Percentiles rank a stretch among this genome's conserved stretches.
Evolutionary conservation across 208 protist species (phyloP).

Genomic region (Trypanosoma scelopori): DNA sequence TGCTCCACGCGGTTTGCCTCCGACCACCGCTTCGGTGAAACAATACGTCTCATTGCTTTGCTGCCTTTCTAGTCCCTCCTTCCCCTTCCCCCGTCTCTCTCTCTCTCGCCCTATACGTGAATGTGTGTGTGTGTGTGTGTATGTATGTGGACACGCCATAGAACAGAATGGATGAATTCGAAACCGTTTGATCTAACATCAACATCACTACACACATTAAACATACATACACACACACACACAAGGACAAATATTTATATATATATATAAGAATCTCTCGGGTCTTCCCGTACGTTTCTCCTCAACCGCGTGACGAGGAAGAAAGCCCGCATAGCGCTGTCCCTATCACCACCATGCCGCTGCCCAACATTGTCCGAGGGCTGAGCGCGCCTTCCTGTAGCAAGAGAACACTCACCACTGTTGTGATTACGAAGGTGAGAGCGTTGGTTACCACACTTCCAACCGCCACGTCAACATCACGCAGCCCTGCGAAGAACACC

Average conservation of each 20-base stretch:
- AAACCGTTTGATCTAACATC: neutral
- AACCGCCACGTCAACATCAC: constrained; percentile 75
- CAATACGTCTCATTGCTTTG: constrained; percentile 55
- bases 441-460: constrained; percentile 84
- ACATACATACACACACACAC: constrained; percentile 7
- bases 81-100: no score
- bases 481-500: constrained; percentile 74
- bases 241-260: no score
- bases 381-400: constrained; percentile 59
- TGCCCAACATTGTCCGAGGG: constrained; percentile 44
- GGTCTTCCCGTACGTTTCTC: no score
- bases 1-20: constrained; percentile 73
- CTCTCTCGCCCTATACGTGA: no score
- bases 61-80: neutral
- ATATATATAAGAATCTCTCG: no score
- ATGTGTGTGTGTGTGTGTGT: no score
- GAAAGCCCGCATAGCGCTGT: constrained; percentile 73
- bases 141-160: neutral
- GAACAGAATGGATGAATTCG: neutral
- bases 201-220: neutral
- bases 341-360: constrained; percentile 63
- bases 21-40: constrained; percentile 66
- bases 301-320: constrained; percentile 14
- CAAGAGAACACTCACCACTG: constrained; percentile 68
- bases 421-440: constrained; percentile 81